Percentiles rank a stretch among this genome's conserved stretches.
Conservation (phyloP, 1,284 basidiomycete species). For the Ceratobasidium sp. region DNA sequence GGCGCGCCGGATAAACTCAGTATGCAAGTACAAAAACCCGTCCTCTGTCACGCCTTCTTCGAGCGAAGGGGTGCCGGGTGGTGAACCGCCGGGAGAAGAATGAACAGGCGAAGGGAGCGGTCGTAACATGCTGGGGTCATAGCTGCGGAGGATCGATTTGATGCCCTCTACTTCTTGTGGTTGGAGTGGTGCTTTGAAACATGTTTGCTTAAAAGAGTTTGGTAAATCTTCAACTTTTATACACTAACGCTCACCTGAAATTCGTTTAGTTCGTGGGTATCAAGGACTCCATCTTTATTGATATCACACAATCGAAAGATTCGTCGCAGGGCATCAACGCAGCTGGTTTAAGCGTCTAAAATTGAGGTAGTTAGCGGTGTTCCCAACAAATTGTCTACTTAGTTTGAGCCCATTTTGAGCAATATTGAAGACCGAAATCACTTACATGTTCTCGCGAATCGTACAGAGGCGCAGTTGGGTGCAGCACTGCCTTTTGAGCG, state of each 20-base stretch:
- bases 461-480: constrained; percentile 96
- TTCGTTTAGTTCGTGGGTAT: constrained; percentile 91
- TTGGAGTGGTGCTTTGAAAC: constrained; percentile 93
- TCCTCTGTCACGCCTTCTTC: constrained; percentile 83
- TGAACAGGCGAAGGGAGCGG: constrained; percentile 45
- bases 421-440: constrained; percentile 16
- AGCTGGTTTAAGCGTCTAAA: constrained; percentile 88
- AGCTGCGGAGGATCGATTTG: constrained; percentile 80
- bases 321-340: constrained; percentile 87
- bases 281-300: constrained; percentile 93
- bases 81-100: constrained; percentile 22
- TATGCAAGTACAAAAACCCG: constrained; percentile 95
- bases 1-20: constrained; percentile 96
- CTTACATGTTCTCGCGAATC: constrained; percentile 92
- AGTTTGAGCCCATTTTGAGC: constrained; percentile 43
- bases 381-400: constrained; percentile 10
- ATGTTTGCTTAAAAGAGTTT: constrained; percentile 68
- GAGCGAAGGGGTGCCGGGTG: constrained; percentile 45
- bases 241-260: constrained; percentile 77
- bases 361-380: constrained; percentile 32
- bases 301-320: constrained; percentile 97
- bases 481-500: constrained; percentile 96
- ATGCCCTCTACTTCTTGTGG: constrained; percentile 92
- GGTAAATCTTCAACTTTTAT: constrained; percentile 7
- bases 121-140: constrained; percentile 52